These are phyloP conservation scores for Cadophora luteo-olivacea DNA, from an alignment of 2,329 filamentous ascomycete species.

Conservation along the genomic window DNA sequence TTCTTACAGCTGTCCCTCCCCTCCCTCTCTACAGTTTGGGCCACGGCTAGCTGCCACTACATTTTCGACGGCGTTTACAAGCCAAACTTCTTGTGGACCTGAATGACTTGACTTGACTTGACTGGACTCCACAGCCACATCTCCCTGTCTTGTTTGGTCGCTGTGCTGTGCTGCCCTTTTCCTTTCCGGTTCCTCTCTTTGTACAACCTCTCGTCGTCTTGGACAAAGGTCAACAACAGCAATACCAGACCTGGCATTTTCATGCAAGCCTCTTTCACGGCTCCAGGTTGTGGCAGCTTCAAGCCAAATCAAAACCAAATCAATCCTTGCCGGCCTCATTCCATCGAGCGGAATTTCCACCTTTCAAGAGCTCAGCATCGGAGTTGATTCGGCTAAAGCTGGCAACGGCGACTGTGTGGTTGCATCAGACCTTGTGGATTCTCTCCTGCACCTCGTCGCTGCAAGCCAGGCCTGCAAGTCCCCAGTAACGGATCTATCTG, in stretches of 20 bases:
- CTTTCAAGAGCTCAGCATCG: conserved; percentile 27
- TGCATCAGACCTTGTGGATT: conserved; percentile 31
- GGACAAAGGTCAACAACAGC: conserved; percentile 12
- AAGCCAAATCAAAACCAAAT: neutral
- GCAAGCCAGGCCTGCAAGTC: conserved; percentile 30
- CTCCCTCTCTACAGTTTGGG: conserved; percentile 30
- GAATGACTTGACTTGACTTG: conserved; percentile 7
- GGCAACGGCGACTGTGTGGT: conserved; percentile 34
- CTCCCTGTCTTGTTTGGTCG: conserved; percentile 2
- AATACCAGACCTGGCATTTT: neutral
- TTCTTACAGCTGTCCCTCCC: neutral
- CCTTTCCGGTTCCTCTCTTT: conserved; percentile 3
- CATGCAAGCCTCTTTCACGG: neutral
- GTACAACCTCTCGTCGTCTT: conserved; percentile 23
- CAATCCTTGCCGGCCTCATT: conserved; percentile 13
- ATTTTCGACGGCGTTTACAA: conserved; percentile 30
- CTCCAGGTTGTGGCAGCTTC: neutral
- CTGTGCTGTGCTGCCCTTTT: neutral
- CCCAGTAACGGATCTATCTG: conserved; percentile 32
- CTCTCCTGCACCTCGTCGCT: conserved; percentile 35
- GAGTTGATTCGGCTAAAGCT: conserved; percentile 37
- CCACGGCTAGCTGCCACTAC: conserved; percentile 31
- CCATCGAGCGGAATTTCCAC: conserved; percentile 16
- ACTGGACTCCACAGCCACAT: conserved; percentile 21
- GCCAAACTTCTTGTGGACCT: conserved; percentile 20